phyloP scores from a whole-genome alignment of 441 rosid species.

The Pelargonium australe region DNA sequence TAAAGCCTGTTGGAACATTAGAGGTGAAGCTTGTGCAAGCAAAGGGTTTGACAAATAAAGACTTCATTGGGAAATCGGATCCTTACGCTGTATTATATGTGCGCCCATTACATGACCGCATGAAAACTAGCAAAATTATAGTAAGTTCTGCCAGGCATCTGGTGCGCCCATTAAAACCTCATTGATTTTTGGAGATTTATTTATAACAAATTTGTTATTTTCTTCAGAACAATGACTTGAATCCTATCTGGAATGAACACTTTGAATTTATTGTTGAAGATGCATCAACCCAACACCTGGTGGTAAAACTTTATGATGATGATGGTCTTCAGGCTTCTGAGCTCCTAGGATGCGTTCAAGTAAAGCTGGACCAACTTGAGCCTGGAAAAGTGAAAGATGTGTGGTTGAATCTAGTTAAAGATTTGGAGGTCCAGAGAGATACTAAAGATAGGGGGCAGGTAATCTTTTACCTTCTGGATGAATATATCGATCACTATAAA shows the following conservation, averaged over 20 bases:
- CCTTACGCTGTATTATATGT: conserved; percentile 69
- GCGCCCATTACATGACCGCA: conserved; percentile 72
- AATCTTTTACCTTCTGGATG: conserved; percentile 3
- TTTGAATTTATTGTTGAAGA: conserved; percentile 85
- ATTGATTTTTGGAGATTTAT: background rate
- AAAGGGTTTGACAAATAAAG: conserved; percentile 79
- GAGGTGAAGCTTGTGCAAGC: conserved; percentile 98
- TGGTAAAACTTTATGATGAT: conserved; percentile 69
- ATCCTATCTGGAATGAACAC: conserved; percentile 29
- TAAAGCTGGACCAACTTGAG: conserved; percentile 50
- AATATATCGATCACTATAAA: background rate
- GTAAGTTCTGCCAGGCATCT: conserved; percentile 33
- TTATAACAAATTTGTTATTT: background rate
- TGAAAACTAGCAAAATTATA: conserved; percentile 69
- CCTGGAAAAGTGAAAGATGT: conserved; percentile 89
- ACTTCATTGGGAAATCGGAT: conserved; percentile 91
- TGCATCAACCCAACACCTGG: conserved; percentile 67
- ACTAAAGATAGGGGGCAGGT: conserved; percentile 87
- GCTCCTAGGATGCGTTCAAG: conserved; percentile 70
- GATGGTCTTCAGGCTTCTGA: conserved; percentile 88
- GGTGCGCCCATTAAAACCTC: background rate
- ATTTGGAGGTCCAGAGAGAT: conserved; percentile 83
- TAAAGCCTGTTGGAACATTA: conserved; percentile 82
- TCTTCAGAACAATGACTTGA: conserved; percentile 64
- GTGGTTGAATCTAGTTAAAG: conserved; percentile 85